Base-by-base conservation (phyloP, 257 asterid species). In the Solanum ossicruentum region DNA sequence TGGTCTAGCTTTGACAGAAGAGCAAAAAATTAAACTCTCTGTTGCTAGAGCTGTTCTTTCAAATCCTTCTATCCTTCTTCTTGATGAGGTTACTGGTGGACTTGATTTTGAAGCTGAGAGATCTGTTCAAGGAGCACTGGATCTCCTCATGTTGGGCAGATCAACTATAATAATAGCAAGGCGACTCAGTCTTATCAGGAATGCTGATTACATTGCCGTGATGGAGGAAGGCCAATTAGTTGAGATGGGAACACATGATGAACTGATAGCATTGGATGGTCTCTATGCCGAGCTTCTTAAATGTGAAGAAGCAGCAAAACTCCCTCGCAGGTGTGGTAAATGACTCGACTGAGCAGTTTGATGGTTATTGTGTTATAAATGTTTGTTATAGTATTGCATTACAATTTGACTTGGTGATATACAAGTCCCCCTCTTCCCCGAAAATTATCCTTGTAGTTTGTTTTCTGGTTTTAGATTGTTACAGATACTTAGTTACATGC, bases 211-310 rank as follows among this genome's bases (percentile, higher is more conserved):
- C 90, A 97, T 97, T 86, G 98, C 98, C 39, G 99, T 97, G 83
- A 97, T 97, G 99, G 99, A 97, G 90, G 99, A 97, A 92, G 99
- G 98, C 11, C 99, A 97, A 86, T 94, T 97, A 55, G 98, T 97
- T 86, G 99, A 97, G 92, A 97, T 97, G 99, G 99, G 99, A 69
- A 97, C 99, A 1, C 99, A 97, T 85, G 99, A 95, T 89, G 99
- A 97, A 89, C 89, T 97, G 84, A 92, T 95, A 86, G 92, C 92
- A 90, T 87, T 95, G 89, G 97, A 91, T 92, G 99, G 99, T 85
- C 99, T 97, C 86, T 97, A 97, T 86, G 98, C 98, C 1, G 99
- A 97, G 88, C 95, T 97, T 86, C 98, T 97, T 32, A 97, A 92
- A 89, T 93, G 95, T 84, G 99, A 97, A 89, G 98, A 97, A 92